phyloP scores from a whole-genome alignment of 225 moss, liverwort and hornwort genomes.

The Asterella californica region DNA sequence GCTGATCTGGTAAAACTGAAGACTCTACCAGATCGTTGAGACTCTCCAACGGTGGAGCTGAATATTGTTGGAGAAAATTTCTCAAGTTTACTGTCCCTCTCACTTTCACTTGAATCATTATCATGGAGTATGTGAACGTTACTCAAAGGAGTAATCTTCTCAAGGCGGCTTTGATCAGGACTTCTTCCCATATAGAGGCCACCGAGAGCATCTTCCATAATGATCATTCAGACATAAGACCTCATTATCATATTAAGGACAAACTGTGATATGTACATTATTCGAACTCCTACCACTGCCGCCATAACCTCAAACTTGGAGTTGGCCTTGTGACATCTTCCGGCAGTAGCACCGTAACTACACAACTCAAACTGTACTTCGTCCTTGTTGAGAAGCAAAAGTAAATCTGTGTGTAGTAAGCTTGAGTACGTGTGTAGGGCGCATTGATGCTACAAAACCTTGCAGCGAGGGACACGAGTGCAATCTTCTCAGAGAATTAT shows the following conservation, averaged over 20 bases:
- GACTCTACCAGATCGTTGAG: too few species aligned
- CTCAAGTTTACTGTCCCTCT: not conserved
- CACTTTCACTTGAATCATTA: not conserved
- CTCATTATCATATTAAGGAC: too few species aligned
- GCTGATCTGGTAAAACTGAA: too few species aligned
- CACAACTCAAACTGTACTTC: not conserved
- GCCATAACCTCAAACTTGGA: not conserved
- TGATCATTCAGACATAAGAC: too few species aligned
- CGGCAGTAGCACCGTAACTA: too few species aligned
- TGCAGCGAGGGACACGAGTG: conserved; percentile 52
- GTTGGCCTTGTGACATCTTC: conserved; percentile 13
- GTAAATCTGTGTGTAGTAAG: not conserved
- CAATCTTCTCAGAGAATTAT: conserved; percentile 65
- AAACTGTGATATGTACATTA: too few species aligned
- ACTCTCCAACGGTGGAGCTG: too few species aligned
- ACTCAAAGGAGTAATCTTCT: not conserved
- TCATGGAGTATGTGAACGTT: not conserved
- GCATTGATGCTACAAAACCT: conserved; percentile 64
- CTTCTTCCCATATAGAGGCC: not conserved
- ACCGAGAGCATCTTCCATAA: too few species aligned
- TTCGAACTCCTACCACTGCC: too few species aligned
- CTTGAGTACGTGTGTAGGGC: conserved; percentile 45
- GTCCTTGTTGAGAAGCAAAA: not conserved
- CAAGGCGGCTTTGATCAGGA: not conserved
- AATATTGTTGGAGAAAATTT: not conserved